These are phyloP conservation scores for Gymnopilus junonius DNA, from an alignment of 768 basidiomycete genomes.

Conservation along the genomic window DNA sequence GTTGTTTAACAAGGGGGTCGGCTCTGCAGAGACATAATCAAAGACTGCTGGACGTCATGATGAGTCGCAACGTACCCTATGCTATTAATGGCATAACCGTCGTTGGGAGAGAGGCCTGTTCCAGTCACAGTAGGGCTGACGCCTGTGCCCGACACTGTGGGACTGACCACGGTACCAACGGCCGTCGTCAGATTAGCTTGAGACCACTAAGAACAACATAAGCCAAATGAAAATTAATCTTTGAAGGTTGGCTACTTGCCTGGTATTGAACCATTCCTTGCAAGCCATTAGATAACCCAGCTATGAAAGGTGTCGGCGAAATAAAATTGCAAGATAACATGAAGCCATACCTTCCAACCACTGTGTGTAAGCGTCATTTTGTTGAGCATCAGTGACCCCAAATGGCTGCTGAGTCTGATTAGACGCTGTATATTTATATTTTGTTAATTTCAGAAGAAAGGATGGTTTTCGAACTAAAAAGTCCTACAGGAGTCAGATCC, in stretches of 20 bases:
- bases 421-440: neutral
- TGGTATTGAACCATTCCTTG: constrained; percentile 54
- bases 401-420: constrained; percentile 35
- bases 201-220: constrained; percentile 54
- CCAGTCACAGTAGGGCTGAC: constrained; percentile 32
- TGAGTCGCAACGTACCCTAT: constrained; percentile 37
- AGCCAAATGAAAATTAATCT: constrained; percentile 20
- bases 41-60: neutral
- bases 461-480: neutral
- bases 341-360: constrained; percentile 52
- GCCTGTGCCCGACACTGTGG: constrained; percentile 35
- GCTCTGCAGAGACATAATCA: constrained; percentile 25
- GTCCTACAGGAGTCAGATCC: constrained; percentile 31
- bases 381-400: constrained; percentile 58
- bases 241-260: constrained; percentile 24
- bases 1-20: constrained; percentile 33
- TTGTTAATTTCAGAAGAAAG: neutral
- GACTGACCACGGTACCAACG: constrained; percentile 49
- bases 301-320: constrained; percentile 26
- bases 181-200: constrained; percentile 52
- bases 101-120: constrained; percentile 63
- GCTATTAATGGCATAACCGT: constrained; percentile 59
- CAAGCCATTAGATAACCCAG: constrained; percentile 44
- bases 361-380: constrained; percentile 53
- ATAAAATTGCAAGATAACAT: neutral